phyloP scores from a whole-genome alignment of 1,284 basidiomycete genomes.

The Leccinum angustisporum region DNA sequence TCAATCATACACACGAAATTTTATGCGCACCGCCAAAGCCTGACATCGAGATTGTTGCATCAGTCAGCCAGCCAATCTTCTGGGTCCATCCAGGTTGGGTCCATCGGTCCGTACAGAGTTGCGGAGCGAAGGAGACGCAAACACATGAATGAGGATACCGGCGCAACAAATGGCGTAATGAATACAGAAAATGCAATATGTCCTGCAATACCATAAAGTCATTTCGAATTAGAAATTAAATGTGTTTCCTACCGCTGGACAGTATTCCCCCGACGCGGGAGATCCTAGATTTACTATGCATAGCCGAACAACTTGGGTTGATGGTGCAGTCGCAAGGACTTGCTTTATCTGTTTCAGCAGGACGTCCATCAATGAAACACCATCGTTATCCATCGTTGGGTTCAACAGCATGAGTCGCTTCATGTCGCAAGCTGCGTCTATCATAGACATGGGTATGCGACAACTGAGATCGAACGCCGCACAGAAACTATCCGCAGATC shows the following conservation, averaged over 20 bases:
- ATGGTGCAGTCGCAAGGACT: conserved; percentile 19
- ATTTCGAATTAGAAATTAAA: conserved; percentile 6
- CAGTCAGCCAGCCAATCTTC: conserved; percentile 77
- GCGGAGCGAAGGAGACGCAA: conserved; percentile 65
- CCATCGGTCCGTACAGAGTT: conserved; percentile 56
- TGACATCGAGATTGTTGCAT: conserved; percentile 71
- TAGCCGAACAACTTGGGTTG: conserved; percentile 51
- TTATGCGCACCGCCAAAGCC: conserved; percentile 74
- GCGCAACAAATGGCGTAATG: conserved; percentile 63
- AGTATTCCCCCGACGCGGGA: conserved; percentile 68
- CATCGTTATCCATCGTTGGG: conserved; percentile 5
- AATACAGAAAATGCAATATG: conserved; percentile 68
- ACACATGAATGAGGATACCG: conserved; percentile 59
- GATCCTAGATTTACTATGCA: conserved; percentile 74
- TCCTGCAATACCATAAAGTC: conserved; percentile 44
- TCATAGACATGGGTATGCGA: conserved; percentile 50
- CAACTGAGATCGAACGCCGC: conserved; percentile 71
- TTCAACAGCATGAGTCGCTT: conserved; percentile 41
- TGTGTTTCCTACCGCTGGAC: conserved; percentile 44
- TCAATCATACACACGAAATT: conserved; percentile 1
- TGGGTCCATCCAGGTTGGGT: conserved; percentile 67
- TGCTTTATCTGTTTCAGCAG: conserved; percentile 21
- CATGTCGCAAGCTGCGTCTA: conserved; percentile 44
- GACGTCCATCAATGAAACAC: conserved; percentile 6
- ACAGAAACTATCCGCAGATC: conserved; percentile 63